A percentile compares a stretch with the other conserved stretches of the same genome.
These are phyloP conservation scores for Diplodia corticola DNA, from an alignment of 2,329 filamentous ascomycete species.

Conservation along the genomic window DNA sequence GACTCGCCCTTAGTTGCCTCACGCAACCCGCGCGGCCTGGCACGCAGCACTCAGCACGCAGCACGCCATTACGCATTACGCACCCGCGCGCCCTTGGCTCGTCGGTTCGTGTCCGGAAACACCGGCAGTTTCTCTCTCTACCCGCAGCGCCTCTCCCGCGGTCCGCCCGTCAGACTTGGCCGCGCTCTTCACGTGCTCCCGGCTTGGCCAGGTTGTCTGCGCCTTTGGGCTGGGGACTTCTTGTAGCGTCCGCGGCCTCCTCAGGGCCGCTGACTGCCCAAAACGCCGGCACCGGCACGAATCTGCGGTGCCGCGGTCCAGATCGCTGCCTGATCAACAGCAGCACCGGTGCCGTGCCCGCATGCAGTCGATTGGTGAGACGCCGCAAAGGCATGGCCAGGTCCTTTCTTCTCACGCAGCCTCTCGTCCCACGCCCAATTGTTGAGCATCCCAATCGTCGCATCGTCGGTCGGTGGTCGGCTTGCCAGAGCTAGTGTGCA, in stretches of 20 bases:
- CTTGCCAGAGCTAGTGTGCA: background rate
- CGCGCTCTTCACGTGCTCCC: background rate
- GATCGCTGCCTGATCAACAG: background rate
- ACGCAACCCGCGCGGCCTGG: background rate
- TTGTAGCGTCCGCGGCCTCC: background rate
- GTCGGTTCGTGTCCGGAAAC: slow-evolving; percentile 8
- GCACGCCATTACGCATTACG: background rate
- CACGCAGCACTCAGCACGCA: too few species aligned
- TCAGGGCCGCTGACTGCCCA: background rate
- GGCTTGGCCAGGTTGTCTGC: background rate
- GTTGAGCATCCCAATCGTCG: too few species aligned
- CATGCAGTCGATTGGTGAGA: background rate
- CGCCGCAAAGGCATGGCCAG: too few species aligned
- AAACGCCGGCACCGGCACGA: background rate
- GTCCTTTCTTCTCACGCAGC: too few species aligned
- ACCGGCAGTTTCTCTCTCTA: background rate
- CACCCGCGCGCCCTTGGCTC: background rate
- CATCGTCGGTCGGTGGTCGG: background rate
- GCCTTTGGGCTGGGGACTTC: background rate
- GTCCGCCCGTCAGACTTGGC: background rate
- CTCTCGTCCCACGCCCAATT: too few species aligned
- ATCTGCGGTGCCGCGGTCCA: background rate
- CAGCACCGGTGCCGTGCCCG: background rate
- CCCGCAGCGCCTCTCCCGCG: background rate
- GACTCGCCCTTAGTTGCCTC: background rate